Conservation (phyloP, 768 basidiomycete genomes). For the Termitomyces sp. region DNA sequence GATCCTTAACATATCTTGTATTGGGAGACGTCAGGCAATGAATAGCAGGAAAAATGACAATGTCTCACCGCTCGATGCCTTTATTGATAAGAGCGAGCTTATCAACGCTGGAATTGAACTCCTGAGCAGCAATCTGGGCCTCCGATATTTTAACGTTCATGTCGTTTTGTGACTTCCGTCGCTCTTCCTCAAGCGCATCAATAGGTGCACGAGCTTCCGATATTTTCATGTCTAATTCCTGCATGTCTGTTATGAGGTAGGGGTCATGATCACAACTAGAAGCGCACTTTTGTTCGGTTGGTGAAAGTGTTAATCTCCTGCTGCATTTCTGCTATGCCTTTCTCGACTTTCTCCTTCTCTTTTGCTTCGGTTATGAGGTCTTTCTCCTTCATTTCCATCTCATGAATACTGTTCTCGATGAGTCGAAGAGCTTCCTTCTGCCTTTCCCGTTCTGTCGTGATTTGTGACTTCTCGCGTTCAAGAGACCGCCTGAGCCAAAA, state of each 20-base stretch:
- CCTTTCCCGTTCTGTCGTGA: slow-evolving; percentile 59
- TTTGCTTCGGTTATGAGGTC: slow-evolving; percentile 51
- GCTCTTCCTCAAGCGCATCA: slow-evolving; percentile 51
- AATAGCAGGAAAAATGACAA: neutral
- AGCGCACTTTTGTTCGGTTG: slow-evolving; percentile 44
- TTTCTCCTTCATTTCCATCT: slow-evolving; percentile 56
- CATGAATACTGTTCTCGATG: slow-evolving; percentile 55
- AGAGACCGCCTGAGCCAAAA: slow-evolving; percentile 44
- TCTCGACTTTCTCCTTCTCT: slow-evolving; percentile 52
- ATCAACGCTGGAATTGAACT: slow-evolving; percentile 61
- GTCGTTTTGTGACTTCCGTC: slow-evolving; percentile 43
- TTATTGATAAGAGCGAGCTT: slow-evolving; percentile 56
- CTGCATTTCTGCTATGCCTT: slow-evolving; percentile 51
- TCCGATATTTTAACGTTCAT: slow-evolving; percentile 40
- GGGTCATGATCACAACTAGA: neutral
- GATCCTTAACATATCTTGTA: slow-evolving; percentile 68
- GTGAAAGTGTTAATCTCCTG: slow-evolving; percentile 44
- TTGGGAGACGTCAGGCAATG: neutral
- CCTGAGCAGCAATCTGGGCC: slow-evolving; percentile 53
- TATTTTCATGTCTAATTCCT: slow-evolving; percentile 65
- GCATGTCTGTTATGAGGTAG: slow-evolving; percentile 1
- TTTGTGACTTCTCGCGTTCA: slow-evolving; percentile 55
- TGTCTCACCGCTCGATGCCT: slow-evolving; percentile 54
- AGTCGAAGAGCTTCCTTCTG: slow-evolving; percentile 45
- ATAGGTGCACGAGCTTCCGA: slow-evolving; percentile 60